These are phyloP conservation scores for Coniochaeta ligniaria DNA, from an alignment of 2,329 filamentous ascomycete species.

Conservation along the genomic window DNA sequence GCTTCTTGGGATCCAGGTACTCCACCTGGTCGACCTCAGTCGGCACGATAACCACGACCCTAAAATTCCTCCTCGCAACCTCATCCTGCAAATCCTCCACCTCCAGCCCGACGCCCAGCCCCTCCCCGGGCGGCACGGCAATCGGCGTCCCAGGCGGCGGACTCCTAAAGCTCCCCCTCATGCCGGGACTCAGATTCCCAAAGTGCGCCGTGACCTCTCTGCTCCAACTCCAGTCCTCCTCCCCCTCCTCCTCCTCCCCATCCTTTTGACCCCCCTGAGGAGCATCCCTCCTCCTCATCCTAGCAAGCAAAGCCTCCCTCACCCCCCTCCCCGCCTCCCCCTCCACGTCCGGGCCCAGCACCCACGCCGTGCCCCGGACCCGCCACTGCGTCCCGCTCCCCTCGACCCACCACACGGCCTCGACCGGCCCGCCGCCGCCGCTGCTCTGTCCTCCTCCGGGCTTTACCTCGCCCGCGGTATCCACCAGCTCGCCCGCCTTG, in stretches of 20 bases:
- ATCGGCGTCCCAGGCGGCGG: conserved; percentile 60
- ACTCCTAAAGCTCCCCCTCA: conserved; percentile 72
- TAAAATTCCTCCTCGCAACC: conserved; percentile 67
- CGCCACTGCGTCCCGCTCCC: conserved; percentile 75
- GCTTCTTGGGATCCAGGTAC: conserved; percentile 57
- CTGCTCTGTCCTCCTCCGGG: conserved; percentile 47
- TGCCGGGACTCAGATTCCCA: conserved; percentile 75
- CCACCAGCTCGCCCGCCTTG: conserved; percentile 68
- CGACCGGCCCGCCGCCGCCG: conserved; percentile 64
- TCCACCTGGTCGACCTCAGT: conserved; percentile 71
- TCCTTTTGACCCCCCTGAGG: conserved; percentile 22
- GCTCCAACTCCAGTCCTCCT: conserved; percentile 64
- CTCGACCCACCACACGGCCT: conserved; percentile 76
- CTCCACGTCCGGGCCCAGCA: conserved; percentile 61
- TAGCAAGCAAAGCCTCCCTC: conserved; percentile 44
- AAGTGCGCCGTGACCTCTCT: conserved; percentile 81
- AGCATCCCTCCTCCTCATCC: conserved; percentile 49
- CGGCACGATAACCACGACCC: conserved; percentile 75
- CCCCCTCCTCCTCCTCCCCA: conserved; percentile 7
- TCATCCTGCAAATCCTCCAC: conserved; percentile 65
- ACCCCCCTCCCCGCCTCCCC: conserved; percentile 45
- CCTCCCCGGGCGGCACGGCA: conserved; percentile 36
- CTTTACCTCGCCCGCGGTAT: conserved; percentile 35
- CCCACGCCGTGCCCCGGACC: conserved; percentile 66
- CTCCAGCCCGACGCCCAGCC: conserved; percentile 49